Base-by-base conservation (phyloP, 169 alveolate genomes). In the Neospora caninum region DNA sequence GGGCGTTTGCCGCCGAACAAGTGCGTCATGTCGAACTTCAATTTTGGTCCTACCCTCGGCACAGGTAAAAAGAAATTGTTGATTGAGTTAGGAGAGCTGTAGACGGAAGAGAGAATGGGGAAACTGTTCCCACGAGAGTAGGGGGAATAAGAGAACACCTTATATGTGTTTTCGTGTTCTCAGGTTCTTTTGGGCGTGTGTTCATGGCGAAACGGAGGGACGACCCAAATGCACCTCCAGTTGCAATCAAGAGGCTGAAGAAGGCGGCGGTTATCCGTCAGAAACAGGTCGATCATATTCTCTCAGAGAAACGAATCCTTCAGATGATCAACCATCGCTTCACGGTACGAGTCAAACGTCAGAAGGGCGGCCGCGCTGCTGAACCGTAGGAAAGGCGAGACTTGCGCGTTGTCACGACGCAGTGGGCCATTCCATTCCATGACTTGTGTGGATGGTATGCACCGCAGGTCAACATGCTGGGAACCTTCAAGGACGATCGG, bases 121-220 rank as follows among this genome's bases (percentile, higher is more conserved):
- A 29, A 13, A 16, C 10, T 0, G 0, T 69, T 0, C 82, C 10
- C 16, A 29, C 39, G 34, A n/a, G 34, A 13, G 10, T 22, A 29
- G 7, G 9, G 0, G 34, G 82, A 34, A n/a, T 2, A 6, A 29
- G 34, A 58, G 9, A 49, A 13, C 6, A 22, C 27, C 9, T 13
- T 13, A 13, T 13, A 49, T 49, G 58, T 49, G 58, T 0, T 10
- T 64, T 64, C 87, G 27, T 20, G 20, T 78, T 39, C 7, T 78
- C 96, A 96, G 99, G 99, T 27, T 96, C 98, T 42, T 98, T 97
- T 84, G 99, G 99, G 7, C 94, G 98, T 83, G 99, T 98, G 42
- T 97, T 96, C 94, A 95, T 98, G 58, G 98, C 99, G 53, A 97
- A 93, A 42, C 29, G 91, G 39, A 92, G 67, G 43, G 93, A 80